Base-by-base conservation (phyloP, 768 basidiomycete genomes). In the Suillus occidentalis region DNA sequence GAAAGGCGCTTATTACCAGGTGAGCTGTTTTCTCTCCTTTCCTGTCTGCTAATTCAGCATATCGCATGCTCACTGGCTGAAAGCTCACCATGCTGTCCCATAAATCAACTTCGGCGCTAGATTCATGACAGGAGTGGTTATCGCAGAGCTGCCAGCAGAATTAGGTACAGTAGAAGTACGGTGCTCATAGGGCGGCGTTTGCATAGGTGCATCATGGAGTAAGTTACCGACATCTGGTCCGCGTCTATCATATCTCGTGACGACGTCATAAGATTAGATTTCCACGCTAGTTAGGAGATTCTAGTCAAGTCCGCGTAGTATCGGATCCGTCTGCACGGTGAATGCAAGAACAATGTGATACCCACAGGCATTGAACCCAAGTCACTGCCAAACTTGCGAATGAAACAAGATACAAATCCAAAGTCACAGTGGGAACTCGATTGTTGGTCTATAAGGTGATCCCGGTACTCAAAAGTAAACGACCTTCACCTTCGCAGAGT, bases 11-110 rank as follows among this genome's bases (percentile, higher is more conserved):
- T 59, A 89, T 77, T 22, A 94, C 92, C 3, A 94, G 83, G 5
- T 80, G 76, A 0, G 86, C 77, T 1, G 94, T 95, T 28, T 81
- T 75, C 62, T 90, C 89, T 70, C 88, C 88, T 79, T 95, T 95
- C 92, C 91, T 93, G 68, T 25, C 52, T 58, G 62, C 61, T 37
- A 40, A 52, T 65, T 57, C 42, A 64, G 25, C 58, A 47, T 50
- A 25, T 22, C 52, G 28, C 25, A 22, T n/a, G 7, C 16, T n/a
- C n/a, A 20, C 34, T 61, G 10, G 58, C 36, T 56, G 25, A 40
- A 56, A 40, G 52, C 75, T 73, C 67, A 85, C 87, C 87, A 88
- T 64, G 87, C 87, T 53, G 87, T 87, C 42, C 87, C 87, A 60
- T 88, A 88, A 61, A 88, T 84, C 45, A 86, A 82, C 64, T 77